These are phyloP conservation scores for Laetiporus sulphureus DNA, from an alignment of 1,284 basidiomycete genomes.

Conservation along the genomic window DNA sequence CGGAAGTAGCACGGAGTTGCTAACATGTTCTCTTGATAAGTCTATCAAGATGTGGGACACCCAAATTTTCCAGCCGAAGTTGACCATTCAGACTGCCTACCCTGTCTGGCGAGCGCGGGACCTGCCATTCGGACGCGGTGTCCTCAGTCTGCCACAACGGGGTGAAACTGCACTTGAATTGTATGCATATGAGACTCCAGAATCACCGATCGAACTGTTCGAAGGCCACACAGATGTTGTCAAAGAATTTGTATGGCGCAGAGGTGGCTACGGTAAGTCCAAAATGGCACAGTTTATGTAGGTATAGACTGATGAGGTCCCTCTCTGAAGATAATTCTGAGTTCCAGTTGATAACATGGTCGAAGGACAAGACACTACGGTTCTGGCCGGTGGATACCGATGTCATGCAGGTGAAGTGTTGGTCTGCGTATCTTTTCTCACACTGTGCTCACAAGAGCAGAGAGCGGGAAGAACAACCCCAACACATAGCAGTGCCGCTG, in stretches of 20 bases:
- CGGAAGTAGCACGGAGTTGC: slow-evolving; percentile 62
- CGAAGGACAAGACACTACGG: slow-evolving; percentile 87
- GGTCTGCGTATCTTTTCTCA: neutral
- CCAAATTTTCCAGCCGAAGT: slow-evolving; percentile 35
- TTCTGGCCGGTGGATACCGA: slow-evolving; percentile 86
- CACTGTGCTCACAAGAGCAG: slow-evolving; percentile 6
- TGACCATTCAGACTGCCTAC: slow-evolving; percentile 70
- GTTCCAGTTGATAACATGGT: slow-evolving; percentile 96
- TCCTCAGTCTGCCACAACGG: slow-evolving; percentile 87
- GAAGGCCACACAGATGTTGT: slow-evolving; percentile 91
- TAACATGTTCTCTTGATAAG: slow-evolving; percentile 90
- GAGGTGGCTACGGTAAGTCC: slow-evolving; percentile 47
- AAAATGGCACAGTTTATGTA: slow-evolving; percentile 22
- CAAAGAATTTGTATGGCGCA: slow-evolving; percentile 97
- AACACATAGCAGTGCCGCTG: slow-evolving; percentile 9
- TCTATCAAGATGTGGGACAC: slow-evolving; percentile 85
- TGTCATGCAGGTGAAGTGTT: slow-evolving; percentile 49
- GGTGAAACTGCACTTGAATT: slow-evolving; percentile 84
- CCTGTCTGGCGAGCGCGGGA: slow-evolving; percentile 94
- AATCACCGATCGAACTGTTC: slow-evolving; percentile 66
- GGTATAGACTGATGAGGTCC: no score
- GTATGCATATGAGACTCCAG: slow-evolving; percentile 53
- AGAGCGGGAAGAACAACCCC: slow-evolving; percentile 18
- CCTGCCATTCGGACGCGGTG: slow-evolving; percentile 87
- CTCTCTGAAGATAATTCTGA: slow-evolving; percentile 49